Evolutionary conservation across 345 rosid species (phyloP), one percentile per base, ranked within the genome.

Genomic region (Populus pruinosa): DNA sequence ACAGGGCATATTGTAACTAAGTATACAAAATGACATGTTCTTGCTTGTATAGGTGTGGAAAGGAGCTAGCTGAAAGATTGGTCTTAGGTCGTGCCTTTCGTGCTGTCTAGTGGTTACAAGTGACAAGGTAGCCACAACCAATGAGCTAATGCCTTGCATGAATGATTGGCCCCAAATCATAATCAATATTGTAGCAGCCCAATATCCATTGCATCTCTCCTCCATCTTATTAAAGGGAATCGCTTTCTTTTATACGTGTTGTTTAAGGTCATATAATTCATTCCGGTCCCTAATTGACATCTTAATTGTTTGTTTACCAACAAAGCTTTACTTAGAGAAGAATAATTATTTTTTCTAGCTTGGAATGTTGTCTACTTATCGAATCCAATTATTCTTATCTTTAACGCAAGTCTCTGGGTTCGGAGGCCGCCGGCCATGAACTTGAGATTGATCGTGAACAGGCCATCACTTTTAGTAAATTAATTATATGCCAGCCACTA

Each of bases 111-210:
- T 68, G 67, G 78, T 72, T 76, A 44, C 33, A 61, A 49, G 29
- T 78, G 81, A 78, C 39, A 76, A 44, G 67, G 76, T 62, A 20
- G 76, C 82, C 49, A 38, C 78, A 44, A 72, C 49, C 23, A 55
- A 70, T 27, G 67, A 69, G 65, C 62, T 44, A 29, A 69, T 77
- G 36, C 36, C 36, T 33, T 33, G 36, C 36, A 33, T 33, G 35
- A 33, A 6, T 80, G 71, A 79, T 83, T 77, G 86, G 74, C 74
- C 55, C 31, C 36, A 71, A 18, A 71, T 71, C 74, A 18, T 31
- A 71, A 50, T 71, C 63, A 67, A 33, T 33, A 0, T 4, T 33
- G 36, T 0, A 49, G 35, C 6, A 71, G 23, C 39, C 29, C 61
- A 25, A 29, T 71, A 44, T 13, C 11, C 11, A 44, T 43, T 12